These are phyloP conservation scores for Urochloa ruziziensis DNA, from an alignment of 176 grass and related monocot genomes.

Conservation along the genomic window DNA sequence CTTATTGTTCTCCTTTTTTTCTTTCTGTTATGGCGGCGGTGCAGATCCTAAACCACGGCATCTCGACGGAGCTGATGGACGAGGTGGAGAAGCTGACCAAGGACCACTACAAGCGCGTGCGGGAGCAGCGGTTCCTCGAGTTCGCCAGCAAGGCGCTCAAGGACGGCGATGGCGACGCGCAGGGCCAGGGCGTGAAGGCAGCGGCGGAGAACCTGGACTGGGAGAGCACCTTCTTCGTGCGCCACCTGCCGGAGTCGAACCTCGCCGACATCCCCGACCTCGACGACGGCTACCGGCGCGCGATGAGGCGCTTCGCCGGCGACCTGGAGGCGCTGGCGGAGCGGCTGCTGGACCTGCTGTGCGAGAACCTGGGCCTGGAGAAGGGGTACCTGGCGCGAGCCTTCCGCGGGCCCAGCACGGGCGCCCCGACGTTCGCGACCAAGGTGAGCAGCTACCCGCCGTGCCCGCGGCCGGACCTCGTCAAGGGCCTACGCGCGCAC, in stretches of 20 bases:
- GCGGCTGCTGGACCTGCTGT: constrained; percentile 59
- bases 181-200: too few species aligned
- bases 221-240: constrained; percentile 71
- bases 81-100: constrained; percentile 88
- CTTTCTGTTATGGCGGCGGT: neutral
- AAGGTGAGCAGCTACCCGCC: constrained; percentile 94
- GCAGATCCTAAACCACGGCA: constrained; percentile 79
- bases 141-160: constrained; percentile 63
- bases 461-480: constrained; percentile 74
- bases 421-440: constrained; percentile 68
- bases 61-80: constrained; percentile 55
- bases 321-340: constrained; percentile 73
- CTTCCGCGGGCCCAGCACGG: constrained; percentile 33
- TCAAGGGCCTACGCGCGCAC: constrained; percentile 79
- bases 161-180: neutral
- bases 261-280: constrained; percentile 49
- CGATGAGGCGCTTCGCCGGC: constrained; percentile 61
- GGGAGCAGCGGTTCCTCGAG: constrained; percentile 72
- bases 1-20: neutral
- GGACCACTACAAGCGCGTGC: constrained; percentile 66
- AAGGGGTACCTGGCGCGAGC: constrained; percentile 54
- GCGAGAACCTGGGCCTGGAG: constrained; percentile 67
- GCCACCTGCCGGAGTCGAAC: constrained; percentile 73
- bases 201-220: constrained; percentile 72
- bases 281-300: constrained; percentile 46